Conservation (phyloP, 2,329 filamentous ascomycete species). For the Pseudocercospora macadamiae region DNA sequence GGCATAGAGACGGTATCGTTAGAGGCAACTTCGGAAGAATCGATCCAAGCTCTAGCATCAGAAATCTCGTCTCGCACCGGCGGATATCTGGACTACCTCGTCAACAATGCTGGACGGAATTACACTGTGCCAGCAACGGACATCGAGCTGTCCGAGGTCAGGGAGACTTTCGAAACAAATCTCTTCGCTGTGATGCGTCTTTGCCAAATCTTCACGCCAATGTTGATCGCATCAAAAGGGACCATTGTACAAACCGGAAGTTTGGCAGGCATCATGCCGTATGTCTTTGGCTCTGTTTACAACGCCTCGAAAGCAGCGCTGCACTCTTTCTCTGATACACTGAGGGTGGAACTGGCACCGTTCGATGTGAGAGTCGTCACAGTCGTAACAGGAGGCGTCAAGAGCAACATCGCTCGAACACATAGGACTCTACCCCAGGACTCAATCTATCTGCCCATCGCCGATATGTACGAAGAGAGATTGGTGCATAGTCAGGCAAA, state of each 20-base stretch:
- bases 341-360: constrained; percentile 60
- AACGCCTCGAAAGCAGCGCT: constrained; percentile 64
- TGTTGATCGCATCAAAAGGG: constrained; percentile 51
- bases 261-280: constrained; percentile 49
- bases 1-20: constrained; percentile 60
- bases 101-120: constrained; percentile 62
- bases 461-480: constrained; percentile 55
- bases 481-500: constrained; percentile 58
- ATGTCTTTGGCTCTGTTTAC: constrained; percentile 52
- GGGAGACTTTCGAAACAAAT: constrained; percentile 56
- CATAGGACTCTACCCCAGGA: constrained; percentile 51
- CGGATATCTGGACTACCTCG: constrained; percentile 56
- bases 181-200: constrained; percentile 62
- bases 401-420: constrained; percentile 60
- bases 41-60: constrained; percentile 51
- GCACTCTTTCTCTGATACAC: constrained; percentile 60
- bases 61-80: constrained; percentile 52
- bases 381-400: constrained; percentile 62
- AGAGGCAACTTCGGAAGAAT: constrained; percentile 56
- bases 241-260: constrained; percentile 52
- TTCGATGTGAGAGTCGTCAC: constrained; percentile 53
- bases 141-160: constrained; percentile 53
- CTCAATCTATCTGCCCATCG: constrained; percentile 57
- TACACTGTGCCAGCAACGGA: constrained; percentile 56
- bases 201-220: constrained; percentile 59